Evolutionary conservation across 108 stramenopile genomes (phyloP).

Genomic region (Discostella stelligeroides): DNA sequence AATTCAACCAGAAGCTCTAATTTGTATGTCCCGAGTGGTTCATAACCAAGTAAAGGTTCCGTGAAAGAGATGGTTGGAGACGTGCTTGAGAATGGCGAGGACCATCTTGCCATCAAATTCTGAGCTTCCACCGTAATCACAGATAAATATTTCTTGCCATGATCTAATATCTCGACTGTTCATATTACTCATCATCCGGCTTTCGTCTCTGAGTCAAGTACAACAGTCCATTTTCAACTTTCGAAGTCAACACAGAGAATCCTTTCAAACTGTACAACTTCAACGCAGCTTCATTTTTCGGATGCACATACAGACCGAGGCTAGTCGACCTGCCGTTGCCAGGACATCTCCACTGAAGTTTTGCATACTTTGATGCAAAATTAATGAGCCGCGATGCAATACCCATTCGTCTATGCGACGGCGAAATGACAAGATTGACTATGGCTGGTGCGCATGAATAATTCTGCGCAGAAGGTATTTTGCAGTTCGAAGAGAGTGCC

Average conservation of each 20-base stretch:
- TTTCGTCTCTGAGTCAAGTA: conserved; percentile 43
- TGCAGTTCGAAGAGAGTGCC: too few relatives aligned
- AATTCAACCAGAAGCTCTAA: too few relatives aligned
- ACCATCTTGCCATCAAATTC: too few relatives aligned
- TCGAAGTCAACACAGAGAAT: conserved; percentile 28
- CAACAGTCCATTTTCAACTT: conserved; percentile 32
- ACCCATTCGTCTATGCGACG: conserved; percentile 60
- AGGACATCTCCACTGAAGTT: conserved; percentile 36
- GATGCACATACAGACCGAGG: conserved; percentile 70
- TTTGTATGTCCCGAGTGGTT: too few relatives aligned
- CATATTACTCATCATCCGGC: too few relatives aligned
- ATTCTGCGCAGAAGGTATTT: background rate
- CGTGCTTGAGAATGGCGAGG: too few relatives aligned
- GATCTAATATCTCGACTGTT: too few relatives aligned
- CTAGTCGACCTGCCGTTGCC: background rate
- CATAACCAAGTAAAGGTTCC: too few relatives aligned
- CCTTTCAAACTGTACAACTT: conserved; percentile 58
- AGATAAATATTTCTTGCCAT: too few relatives aligned
- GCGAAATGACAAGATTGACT: conserved; percentile 62
- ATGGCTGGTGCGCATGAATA: conserved; percentile 54
- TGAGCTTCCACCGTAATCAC: too few relatives aligned
- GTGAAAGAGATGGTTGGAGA: too few relatives aligned
- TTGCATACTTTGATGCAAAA: conserved; percentile 52
- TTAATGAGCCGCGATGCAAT: conserved; percentile 61
- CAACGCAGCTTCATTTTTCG: conserved; percentile 60